Evolutionary conservation across 108 stramenopile species (phyloP), one percentile per base, ranked within the genome.

Genomic region (Cyclotella distinguenda): DNA sequence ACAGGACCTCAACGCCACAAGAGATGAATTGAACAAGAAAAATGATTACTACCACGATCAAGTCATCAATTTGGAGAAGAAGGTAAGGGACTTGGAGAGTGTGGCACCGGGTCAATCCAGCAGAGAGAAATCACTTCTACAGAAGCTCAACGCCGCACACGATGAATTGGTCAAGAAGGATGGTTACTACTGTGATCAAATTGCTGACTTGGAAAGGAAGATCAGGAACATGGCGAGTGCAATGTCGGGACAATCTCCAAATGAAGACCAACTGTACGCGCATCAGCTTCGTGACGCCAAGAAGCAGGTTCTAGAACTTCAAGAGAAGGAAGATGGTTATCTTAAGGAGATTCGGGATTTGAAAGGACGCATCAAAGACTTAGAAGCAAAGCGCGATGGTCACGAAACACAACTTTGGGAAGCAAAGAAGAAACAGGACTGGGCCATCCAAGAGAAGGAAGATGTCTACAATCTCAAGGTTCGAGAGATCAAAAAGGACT

Each of bases 381-480:
- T 64, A 35, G 44, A 58, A 48, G 45, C 51, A 18, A 47, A 49
- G 11, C 47, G 58, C 10, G 39, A 64, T 33, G 31, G 18, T 0
- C 23, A 36, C 26, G 54, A 35, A 3, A 35, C 33, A 7, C 27
- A 61, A 38, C 25, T 70, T 0, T 26, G 50, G 51, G 60, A 70
- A 42, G 60, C 60, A 13, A 50, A 70, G 44, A 61, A 51, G 45
- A 18, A 25, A 8, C 60, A 62, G n/a, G 32, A 55, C 33, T 48
- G 51, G 39, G 60, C 60, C 15, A 34, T 70, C 13, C 50, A 54
- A 32, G 69, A 61, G 38, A 70, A 70, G 42, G 73, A 66, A 31
- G 73, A 74, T 48, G 51, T 61, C 13, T 55, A 22, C 18, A n/a
- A 19, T 26, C 27, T 13, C 22, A 66, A 66, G 52, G 32, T 74